phyloP scores from a whole-genome alignment of 2,329 filamentous ascomycete genomes.

The Lojkania enalia region DNA sequence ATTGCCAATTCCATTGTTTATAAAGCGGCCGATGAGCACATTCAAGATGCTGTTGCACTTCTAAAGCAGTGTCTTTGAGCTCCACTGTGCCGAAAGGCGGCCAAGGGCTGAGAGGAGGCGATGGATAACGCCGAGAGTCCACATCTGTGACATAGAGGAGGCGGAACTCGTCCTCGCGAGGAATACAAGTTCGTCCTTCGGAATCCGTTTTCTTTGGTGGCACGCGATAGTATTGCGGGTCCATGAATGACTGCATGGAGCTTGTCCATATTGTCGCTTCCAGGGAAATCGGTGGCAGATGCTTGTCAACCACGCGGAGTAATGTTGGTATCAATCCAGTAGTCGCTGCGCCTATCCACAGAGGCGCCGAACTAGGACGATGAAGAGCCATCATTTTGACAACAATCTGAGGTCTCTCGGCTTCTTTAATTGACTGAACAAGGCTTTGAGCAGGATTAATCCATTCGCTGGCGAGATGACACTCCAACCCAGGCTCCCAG shows the following conservation, averaged over 20 bases:
- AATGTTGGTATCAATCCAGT: slow-evolving; percentile 1
- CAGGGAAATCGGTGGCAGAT: neutral
- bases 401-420: neutral
- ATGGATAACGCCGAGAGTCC: neutral
- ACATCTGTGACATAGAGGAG: slow-evolving; percentile 3
- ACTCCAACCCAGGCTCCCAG: neutral
- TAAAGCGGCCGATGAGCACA: neutral
- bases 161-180: slow-evolving; percentile 3
- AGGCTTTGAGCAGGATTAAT: neutral
- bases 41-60: neutral
- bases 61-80: neutral
- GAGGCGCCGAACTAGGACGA: neutral
- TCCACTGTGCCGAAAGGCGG: slow-evolving; percentile 1
- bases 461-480: neutral
- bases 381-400: neutral
- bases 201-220: neutral
- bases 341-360: neutral
- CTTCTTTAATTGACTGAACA: neutral
- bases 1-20: slow-evolving; percentile 1
- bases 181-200: neutral
- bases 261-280: slow-evolving; percentile 1
- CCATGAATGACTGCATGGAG: neutral
- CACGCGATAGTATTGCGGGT: neutral
- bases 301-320: neutral
- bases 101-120: slow-evolving; percentile 1